Percentiles rank a stretch among this genome's conserved stretches.
phyloP scores from a whole-genome alignment of 2,329 filamentous ascomycete species.

The Ceratocystis smalleyi region DNA sequence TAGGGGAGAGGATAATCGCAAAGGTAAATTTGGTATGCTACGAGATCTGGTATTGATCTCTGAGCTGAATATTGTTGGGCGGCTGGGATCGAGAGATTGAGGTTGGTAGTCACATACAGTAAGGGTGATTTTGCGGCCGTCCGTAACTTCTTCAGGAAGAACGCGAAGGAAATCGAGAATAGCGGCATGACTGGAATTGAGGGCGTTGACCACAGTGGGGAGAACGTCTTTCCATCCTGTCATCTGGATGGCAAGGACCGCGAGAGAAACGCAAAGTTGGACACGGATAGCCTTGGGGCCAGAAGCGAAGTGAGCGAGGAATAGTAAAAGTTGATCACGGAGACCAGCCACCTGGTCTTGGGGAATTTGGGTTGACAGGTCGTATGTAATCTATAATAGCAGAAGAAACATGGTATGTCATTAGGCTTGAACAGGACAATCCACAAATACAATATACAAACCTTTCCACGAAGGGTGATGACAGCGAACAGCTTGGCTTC shows the following conservation, averaged over 20 bases:
- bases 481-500: conserved; percentile 91
- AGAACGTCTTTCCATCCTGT: conserved; percentile 88
- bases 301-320: conserved; percentile 65
- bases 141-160: conserved; percentile 94
- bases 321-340: conserved; percentile 66
- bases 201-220: conserved; percentile 58
- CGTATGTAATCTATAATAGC: conserved; percentile 69
- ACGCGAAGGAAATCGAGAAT: conserved; percentile 94
- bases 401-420: background rate
- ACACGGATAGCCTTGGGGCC: conserved; percentile 76
- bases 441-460: conserved; percentile 25
- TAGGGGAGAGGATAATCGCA: background rate
- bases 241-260: conserved; percentile 93
- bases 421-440: background rate
- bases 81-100: conserved; percentile 3
- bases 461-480: conserved; percentile 95
- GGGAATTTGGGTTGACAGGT: conserved; percentile 72
- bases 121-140: conserved; percentile 98
- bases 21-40: background rate
- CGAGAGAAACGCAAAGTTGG: conserved; percentile 87
- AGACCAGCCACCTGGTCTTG: conserved; percentile 58
- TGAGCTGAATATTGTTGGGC: conserved; percentile 4
- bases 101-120: conserved; percentile 65
- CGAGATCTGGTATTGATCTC: conserved; percentile 11
- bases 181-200: conserved; percentile 68